These are phyloP conservation scores for Mycena latifolia DNA, from an alignment of 768 basidiomycete species.

Conservation along the genomic window DNA sequence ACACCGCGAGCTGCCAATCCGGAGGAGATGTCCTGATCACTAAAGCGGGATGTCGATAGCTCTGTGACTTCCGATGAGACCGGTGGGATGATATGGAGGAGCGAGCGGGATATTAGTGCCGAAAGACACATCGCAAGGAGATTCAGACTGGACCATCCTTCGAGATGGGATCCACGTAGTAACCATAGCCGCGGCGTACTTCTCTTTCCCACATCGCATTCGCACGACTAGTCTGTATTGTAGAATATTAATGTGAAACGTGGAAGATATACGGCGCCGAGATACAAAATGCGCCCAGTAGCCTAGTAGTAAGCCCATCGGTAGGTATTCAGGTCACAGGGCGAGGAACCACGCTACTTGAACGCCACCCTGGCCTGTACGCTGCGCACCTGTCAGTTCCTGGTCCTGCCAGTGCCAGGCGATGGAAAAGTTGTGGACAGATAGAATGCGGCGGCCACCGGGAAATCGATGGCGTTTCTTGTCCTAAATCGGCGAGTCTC, in stretches of 20 bases:
- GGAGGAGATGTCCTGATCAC: not conserved
- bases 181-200: no score
- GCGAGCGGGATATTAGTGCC: not conserved
- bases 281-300: no score
- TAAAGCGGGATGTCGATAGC: not conserved
- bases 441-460: conserved; percentile 8
- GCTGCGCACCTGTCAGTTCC: conserved; percentile 14
- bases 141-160: conserved; percentile 6
- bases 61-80: conserved; percentile 9
- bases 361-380: no score
- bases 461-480: conserved; percentile 4
- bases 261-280: no score
- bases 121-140: conserved; percentile 1
- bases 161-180: conserved; percentile 23
- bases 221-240: no score
- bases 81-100: conserved; percentile 8
- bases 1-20: not conserved
- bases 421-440: conserved; percentile 13
- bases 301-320: no score
- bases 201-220: no score
- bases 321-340: no score
- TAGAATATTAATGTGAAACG: no score
- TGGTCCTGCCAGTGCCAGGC: conserved; percentile 1
- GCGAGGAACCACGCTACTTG: no score
- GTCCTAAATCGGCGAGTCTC: not conserved